Evolutionary conservation across 495 filamentous ascomycete genomes (phyloP).

Genomic region (Trypethelium eluteriae): DNA sequence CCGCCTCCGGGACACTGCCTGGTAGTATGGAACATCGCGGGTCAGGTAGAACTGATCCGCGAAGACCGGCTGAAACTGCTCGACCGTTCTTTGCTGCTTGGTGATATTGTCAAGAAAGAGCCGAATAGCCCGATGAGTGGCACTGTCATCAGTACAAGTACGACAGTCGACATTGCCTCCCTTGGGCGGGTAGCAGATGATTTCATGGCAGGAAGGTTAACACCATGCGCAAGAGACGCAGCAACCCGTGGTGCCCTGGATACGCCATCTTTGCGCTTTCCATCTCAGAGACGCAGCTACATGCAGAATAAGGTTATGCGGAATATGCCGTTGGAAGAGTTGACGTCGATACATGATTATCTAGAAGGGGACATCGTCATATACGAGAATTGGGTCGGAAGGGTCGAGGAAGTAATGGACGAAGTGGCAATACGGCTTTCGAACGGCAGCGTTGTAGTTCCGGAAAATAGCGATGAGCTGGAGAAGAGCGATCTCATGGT

Average conservation of each 20-base stretch:
- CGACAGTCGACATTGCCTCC: conserved; percentile 2
- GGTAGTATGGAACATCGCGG: conserved; percentile 30
- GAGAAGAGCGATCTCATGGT: conserved; percentile 21
- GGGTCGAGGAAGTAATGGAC: conserved; percentile 26
- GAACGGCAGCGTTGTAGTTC: conserved; percentile 35
- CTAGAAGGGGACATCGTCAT: conserved; percentile 31
- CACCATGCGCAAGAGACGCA: too few relatives aligned
- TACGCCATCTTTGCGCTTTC: too few relatives aligned
- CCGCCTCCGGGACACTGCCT: conserved; percentile 34
- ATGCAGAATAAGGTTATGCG: neutral
- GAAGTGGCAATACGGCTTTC: conserved; percentile 30
- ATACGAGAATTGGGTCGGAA: conserved; percentile 37
- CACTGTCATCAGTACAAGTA: conserved; percentile 34
- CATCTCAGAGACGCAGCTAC: too few relatives aligned
- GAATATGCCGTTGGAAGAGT: conserved; percentile 29
- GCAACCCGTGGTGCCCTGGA: too few relatives aligned
- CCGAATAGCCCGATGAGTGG: conserved; percentile 36
- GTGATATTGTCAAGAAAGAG: conserved; percentile 37
- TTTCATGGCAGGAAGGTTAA: neutral
- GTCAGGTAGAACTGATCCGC: conserved; percentile 27
- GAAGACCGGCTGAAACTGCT: conserved; percentile 29
- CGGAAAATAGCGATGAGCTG: conserved; percentile 31
- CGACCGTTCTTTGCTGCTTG: conserved; percentile 34
- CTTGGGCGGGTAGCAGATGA: neutral
- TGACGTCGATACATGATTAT: conserved; percentile 28